Conservation (phyloP, 2,329 filamentous ascomycete genomes). For the Aspergillus eucalypticola region DNA sequence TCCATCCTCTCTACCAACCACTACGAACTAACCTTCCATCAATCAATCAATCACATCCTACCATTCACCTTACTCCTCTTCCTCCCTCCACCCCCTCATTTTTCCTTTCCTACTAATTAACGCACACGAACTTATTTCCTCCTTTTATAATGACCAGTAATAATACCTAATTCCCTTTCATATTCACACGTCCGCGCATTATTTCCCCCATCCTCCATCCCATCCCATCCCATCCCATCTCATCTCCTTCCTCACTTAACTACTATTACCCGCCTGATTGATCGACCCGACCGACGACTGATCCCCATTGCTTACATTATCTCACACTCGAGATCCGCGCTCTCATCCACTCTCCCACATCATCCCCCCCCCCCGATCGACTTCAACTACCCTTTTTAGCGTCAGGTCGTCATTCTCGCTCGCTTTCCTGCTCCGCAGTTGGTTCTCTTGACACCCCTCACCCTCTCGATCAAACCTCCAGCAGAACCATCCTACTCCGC, state of each 20-base stretch:
- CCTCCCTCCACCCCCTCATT: constrained; percentile 5
- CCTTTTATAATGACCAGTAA: not conserved
- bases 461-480: constrained; percentile 14
- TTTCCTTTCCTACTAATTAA: not conserved
- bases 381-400: constrained; percentile 28
- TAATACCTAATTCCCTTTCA: not conserved
- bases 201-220: not conserved
- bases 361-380: constrained; percentile 24
- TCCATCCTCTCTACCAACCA: not conserved
- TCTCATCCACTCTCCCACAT: constrained; percentile 26
- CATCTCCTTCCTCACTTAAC: constrained; percentile 2
- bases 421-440: constrained; percentile 27
- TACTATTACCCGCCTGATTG: constrained; percentile 5
- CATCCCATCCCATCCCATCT: too few relatives aligned
- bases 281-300: not conserved
- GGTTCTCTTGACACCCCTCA: constrained; percentile 27
- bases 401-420: constrained; percentile 27
- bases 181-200: constrained; percentile 16
- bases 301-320: constrained; percentile 27
- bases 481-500: constrained; percentile 10
- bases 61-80: not conserved
- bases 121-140: not conserved
- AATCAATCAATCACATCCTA: constrained; percentile 5
- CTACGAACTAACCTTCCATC: not conserved
- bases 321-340: constrained; percentile 24